phyloP scores from a whole-genome alignment of 179 eudicot species.

The Corrigiola litoralis region DNA sequence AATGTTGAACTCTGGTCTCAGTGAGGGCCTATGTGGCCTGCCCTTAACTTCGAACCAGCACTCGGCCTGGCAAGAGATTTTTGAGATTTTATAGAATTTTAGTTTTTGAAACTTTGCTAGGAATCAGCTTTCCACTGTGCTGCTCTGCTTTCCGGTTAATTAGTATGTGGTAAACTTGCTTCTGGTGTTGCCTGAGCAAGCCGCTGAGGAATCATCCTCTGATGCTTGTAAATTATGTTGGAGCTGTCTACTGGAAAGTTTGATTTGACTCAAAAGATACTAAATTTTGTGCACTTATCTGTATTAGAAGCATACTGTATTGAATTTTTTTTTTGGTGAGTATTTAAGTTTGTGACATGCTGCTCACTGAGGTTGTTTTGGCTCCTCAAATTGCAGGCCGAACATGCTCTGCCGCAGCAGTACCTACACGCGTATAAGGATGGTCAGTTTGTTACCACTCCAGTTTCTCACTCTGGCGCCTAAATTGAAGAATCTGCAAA shows the following conservation, averaged over 20 bases:
- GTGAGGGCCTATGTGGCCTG: no score
- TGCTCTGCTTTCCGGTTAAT: no score
- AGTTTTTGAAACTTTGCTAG: no score
- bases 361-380: background rate
- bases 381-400: constrained; percentile 48
- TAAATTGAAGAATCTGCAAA: constrained; percentile 24
- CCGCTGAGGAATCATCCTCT: background rate
- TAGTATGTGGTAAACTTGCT: no score
- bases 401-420: constrained; percentile 95
- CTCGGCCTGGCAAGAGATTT: no score
- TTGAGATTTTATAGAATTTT: no score
- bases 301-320: background rate
- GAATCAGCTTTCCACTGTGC: no score
- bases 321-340: background rate
- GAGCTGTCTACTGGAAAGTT: background rate
- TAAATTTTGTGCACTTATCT: background rate
- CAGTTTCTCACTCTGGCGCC: constrained; percentile 89
- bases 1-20: no score
- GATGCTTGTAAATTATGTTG: background rate
- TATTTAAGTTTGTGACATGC: background rate
- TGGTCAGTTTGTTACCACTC: constrained; percentile 80
- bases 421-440: constrained; percentile 68
- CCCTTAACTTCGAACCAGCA: no score
- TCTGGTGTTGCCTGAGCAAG: background rate
- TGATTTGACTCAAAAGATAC: background rate